phyloP scores from a whole-genome alignment of 2,329 filamentous ascomycete species.

The Trichoderma citrinoviride region DNA sequence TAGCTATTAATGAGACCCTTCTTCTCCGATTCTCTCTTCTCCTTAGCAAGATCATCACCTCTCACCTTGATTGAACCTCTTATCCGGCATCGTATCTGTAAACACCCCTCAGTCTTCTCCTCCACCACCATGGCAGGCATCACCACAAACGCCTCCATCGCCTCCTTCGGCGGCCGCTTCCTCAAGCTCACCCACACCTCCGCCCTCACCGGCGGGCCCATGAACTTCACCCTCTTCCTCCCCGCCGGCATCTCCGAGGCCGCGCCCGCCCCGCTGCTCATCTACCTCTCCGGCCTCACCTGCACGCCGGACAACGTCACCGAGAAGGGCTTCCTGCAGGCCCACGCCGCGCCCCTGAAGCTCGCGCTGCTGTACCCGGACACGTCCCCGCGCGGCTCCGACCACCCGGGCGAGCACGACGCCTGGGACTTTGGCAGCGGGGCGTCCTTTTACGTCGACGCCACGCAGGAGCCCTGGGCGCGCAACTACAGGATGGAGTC shows the following conservation, averaged over 20 bases:
- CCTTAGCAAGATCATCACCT: no score
- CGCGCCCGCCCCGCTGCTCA: conserved; percentile 70
- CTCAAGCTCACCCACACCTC: conserved; percentile 90
- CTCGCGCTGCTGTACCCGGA: conserved; percentile 95
- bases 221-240: conserved; percentile 90
- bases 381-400: conserved; percentile 83
- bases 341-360: conserved; percentile 71
- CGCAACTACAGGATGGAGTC: conserved; percentile 90
- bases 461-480: conserved; percentile 69
- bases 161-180: conserved; percentile 89
- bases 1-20: neutral
- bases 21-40: neutral
- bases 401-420: conserved; percentile 81
- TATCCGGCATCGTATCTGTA: no score
- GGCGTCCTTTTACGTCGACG: conserved; percentile 93
- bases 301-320: conserved; percentile 87
- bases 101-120: neutral
- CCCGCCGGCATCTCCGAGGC: conserved; percentile 64
- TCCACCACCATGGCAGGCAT: conserved; percentile 28
- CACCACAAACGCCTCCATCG: conserved; percentile 83
- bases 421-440: conserved; percentile 87
- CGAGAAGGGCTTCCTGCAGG: conserved; percentile 88
- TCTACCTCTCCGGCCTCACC: conserved; percentile 92
- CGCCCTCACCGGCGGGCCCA: conserved; percentile 74
- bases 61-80: neutral